These are phyloP conservation scores for Monosporascus sp. DNA, from an alignment of 2,329 filamentous ascomycete genomes.

Conservation along the genomic window DNA sequence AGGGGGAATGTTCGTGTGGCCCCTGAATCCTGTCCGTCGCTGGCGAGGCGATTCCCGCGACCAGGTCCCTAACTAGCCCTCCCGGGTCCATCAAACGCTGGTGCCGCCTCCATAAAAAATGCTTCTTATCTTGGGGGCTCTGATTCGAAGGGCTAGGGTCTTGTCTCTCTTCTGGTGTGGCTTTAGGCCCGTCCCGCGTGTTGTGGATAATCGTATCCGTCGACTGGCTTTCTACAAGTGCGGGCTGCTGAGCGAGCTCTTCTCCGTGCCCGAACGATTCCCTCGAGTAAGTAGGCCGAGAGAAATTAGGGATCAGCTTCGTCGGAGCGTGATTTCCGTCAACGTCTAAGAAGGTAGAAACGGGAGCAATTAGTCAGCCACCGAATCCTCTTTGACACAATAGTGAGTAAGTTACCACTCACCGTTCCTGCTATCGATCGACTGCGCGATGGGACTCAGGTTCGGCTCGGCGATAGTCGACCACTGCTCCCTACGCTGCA, in stretches of 20 bases:
- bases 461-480: constrained; percentile 45
- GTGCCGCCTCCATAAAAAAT: constrained; percentile 29
- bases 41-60: constrained; percentile 9
- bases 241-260: too few relatives aligned
- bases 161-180: background rate
- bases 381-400: background rate
- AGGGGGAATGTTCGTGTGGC: constrained; percentile 6
- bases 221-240: constrained; percentile 9
- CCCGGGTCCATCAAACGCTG: constrained; percentile 21
- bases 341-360: background rate
- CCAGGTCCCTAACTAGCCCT: constrained; percentile 8
- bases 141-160: constrained; percentile 4
- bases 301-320: background rate
- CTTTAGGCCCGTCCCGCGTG: background rate
- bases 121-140: constrained; percentile 14
- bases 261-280: background rate
- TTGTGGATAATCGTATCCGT: constrained; percentile 26
- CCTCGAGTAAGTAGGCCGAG: background rate
- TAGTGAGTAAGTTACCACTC: constrained; percentile 14
- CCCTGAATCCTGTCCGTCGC: constrained; percentile 10
- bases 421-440: constrained; percentile 22
- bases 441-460: constrained; percentile 46
- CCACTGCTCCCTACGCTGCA: constrained; percentile 42
- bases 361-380: background rate
- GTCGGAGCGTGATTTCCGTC: background rate